A percentile compares a stretch with the other conserved stretches of the same genome.
phyloP scores from a whole-genome alignment of 805 yeast species.

The Candida incommunis region DNA sequence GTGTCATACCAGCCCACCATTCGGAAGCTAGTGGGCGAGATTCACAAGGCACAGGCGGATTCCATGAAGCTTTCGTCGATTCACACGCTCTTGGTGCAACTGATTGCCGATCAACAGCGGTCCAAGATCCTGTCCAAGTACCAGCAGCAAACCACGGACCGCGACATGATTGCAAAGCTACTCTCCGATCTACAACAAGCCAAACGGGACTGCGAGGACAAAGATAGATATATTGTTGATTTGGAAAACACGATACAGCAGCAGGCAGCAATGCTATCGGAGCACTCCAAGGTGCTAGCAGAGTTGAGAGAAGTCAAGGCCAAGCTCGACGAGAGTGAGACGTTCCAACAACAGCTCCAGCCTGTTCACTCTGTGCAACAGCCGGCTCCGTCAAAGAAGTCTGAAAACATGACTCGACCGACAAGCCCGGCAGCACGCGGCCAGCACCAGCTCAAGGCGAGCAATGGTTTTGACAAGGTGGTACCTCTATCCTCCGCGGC shows the following conservation, averaged over 20 bases:
- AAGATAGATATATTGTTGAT: background rate
- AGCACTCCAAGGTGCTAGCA: background rate
- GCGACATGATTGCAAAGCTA: background rate
- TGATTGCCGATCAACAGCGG: slow-evolving; percentile 9
- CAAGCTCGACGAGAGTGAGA: background rate
- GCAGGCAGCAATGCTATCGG: background rate
- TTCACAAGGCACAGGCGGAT: slow-evolving; percentile 14
- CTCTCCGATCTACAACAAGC: background rate
- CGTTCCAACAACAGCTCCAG: too few species aligned
- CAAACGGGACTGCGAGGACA: background rate
- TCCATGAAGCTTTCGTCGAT: slow-evolving; percentile 14
- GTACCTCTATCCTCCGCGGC: background rate
- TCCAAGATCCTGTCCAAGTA: background rate
- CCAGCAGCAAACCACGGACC: background rate
- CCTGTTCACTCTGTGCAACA: background rate
- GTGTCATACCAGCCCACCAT: slow-evolving; percentile 13
- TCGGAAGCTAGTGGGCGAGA: slow-evolving; percentile 13
- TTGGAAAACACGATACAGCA: background rate
- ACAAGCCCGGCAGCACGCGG: background rate
- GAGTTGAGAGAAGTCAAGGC: background rate
- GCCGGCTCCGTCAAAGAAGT: background rate
- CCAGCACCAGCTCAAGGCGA: background rate
- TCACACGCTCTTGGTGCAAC: slow-evolving; percentile 10
- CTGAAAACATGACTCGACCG: background rate
- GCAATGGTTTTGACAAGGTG: background rate